Percentiles rank a stretch among this genome's conserved stretches.
Evolutionary conservation across 768 basidiomycete species (phyloP).

Genomic region (Lepiota brunneoincarnata): DNA sequence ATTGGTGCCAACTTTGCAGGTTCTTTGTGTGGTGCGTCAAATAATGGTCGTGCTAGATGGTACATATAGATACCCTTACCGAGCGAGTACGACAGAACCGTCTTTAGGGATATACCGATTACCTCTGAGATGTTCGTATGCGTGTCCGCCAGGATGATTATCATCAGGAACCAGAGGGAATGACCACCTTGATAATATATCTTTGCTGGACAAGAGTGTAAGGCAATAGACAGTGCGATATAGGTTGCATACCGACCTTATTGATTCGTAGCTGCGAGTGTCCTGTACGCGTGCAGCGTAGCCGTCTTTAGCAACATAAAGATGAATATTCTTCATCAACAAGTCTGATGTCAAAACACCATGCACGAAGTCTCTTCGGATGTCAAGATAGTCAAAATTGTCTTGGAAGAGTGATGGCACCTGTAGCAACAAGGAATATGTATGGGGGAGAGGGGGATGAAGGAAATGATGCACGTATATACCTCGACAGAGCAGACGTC

Average conservation of each 20-base stretch:
- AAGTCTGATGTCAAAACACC: slow-evolving; percentile 93
- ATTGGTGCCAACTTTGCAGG: slow-evolving; percentile 78
- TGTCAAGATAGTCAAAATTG: slow-evolving; percentile 95
- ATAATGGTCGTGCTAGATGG: not conserved
- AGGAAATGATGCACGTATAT: slow-evolving; percentile 13
- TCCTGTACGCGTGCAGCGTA: slow-evolving; percentile 95
- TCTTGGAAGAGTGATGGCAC: slow-evolving; percentile 96
- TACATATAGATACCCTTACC: slow-evolving; percentile 46
- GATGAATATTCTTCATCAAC: slow-evolving; percentile 91
- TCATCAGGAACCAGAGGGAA: slow-evolving; percentile 96
- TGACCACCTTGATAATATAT: slow-evolving; percentile 90
- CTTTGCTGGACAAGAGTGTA: slow-evolving; percentile 56
- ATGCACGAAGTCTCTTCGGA: slow-evolving; percentile 90
- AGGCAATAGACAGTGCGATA: not conserved
- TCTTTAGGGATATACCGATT: slow-evolving; percentile 88
- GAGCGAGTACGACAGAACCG: slow-evolving; percentile 74
- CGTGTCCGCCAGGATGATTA: slow-evolving; percentile 78
- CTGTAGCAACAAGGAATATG: slow-evolving; percentile 36
- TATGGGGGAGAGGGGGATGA: slow-evolving; percentile 1
- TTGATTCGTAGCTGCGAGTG: slow-evolving; percentile 85
- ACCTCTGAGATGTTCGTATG: slow-evolving; percentile 84
- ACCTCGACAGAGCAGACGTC: slow-evolving; percentile 96
- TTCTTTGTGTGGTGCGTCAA: slow-evolving; percentile 39
- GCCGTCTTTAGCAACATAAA: slow-evolving; percentile 82
- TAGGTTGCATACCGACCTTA: slow-evolving; percentile 55